Percentiles rank a stretch among this genome's conserved stretches.
Evolutionary conservation across 768 basidiomycete genomes (phyloP).

Genomic region (Tephrocybe sp.): DNA sequence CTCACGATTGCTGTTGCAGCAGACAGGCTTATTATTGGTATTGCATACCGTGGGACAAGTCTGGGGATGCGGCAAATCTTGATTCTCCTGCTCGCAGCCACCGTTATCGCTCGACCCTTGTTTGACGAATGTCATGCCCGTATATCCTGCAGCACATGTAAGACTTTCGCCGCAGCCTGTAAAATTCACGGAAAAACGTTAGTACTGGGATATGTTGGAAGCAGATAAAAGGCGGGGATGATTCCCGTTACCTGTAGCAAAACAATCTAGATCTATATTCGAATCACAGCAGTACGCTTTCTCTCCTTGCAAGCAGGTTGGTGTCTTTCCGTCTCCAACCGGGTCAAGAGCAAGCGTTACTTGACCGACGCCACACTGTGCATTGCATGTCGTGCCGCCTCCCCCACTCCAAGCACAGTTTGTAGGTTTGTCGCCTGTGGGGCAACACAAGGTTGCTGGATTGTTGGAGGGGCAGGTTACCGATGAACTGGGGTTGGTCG

Average conservation of each 20-base stretch:
- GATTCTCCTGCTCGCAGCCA: not conserved
- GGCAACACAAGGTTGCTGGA: not conserved
- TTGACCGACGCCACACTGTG: not conserved
- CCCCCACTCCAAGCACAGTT: conserved; percentile 1
- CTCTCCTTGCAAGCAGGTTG: not conserved
- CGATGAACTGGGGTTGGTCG: too few relatives aligned
- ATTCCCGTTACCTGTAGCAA: not conserved
- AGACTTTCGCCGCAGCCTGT: not conserved
- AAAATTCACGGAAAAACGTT: too few relatives aligned
- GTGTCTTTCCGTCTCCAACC: not conserved
- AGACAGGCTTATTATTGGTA: too few relatives aligned
- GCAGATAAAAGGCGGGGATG: too few relatives aligned
- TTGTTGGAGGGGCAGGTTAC: too few relatives aligned
- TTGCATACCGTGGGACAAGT: too few relatives aligned
- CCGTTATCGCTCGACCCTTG: not conserved
- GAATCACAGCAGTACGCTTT: not conserved
- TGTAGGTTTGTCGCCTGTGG: not conserved
- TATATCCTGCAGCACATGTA: not conserved
- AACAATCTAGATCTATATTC: too few relatives aligned
- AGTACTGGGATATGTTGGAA: too few relatives aligned
- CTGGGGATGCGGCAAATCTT: too few relatives aligned
- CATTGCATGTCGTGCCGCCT: not conserved
- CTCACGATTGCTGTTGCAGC: too few relatives aligned
- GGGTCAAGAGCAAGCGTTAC: not conserved
- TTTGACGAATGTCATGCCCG: not conserved